These are phyloP conservation scores for Phytopythium boreale DNA, from an alignment of 352 stramenopile genomes.

Conservation along the genomic window DNA sequence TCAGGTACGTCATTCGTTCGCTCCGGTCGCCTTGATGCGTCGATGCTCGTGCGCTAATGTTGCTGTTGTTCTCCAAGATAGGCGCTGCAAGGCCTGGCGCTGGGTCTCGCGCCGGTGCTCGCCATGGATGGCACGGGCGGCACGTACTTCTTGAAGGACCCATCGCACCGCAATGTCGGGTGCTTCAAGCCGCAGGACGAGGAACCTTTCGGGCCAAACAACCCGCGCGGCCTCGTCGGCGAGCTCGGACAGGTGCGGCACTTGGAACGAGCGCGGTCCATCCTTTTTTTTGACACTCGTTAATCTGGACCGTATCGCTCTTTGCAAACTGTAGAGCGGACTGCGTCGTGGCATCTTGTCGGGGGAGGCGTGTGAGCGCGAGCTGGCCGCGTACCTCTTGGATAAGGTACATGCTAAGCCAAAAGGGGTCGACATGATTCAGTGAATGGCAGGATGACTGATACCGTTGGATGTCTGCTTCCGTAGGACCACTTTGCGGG, in stretches of 20 bases:
- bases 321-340: slow-evolving; percentile 34
- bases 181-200: slow-evolving; percentile 99
- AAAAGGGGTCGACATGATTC: background rate
- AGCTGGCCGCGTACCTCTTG: slow-evolving; percentile 97
- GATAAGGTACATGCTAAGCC: slow-evolving; percentile 60
- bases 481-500: slow-evolving; percentile 82
- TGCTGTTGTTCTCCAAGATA: slow-evolving; percentile 16
- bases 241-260: slow-evolving; percentile 59
- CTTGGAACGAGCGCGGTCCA: background rate
- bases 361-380: slow-evolving; percentile 95
- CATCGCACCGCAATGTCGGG: slow-evolving; percentile 90
- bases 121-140: slow-evolving; percentile 96
- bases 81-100: slow-evolving; percentile 86
- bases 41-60: background rate
- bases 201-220: slow-evolving; percentile 97
- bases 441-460: background rate
- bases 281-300: background rate
- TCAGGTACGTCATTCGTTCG: slow-evolving; percentile 35
- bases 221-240: slow-evolving; percentile 92
- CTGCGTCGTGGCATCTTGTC: slow-evolving; percentile 92
- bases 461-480: slow-evolving; percentile 15
- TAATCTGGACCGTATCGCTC: background rate
- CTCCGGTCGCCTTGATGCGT: background rate
- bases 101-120: slow-evolving; percentile 90
- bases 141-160: slow-evolving; percentile 97